Conservation (phyloP, 139 green algal species). For the Chlorella sorokiniana region DNA sequence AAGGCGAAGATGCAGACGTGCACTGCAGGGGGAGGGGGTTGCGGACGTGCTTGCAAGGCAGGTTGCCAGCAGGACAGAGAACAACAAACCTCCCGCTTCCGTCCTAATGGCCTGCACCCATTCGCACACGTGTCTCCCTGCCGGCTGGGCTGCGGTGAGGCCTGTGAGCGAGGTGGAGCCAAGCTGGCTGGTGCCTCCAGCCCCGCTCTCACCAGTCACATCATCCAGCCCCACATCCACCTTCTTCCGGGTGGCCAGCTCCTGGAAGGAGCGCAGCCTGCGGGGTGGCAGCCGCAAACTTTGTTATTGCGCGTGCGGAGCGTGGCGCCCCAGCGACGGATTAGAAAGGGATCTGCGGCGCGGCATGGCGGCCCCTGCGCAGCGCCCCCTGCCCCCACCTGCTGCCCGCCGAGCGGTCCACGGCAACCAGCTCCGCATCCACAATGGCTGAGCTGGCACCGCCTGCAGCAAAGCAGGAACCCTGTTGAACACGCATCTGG, state of each 20-base stretch:
- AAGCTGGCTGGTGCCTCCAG: no score
- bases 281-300: not conserved
- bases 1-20: conserved; percentile 90
- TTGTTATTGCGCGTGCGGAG: no score
- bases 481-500: not conserved
- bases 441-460: conserved; percentile 51
- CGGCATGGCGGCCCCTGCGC: no score
- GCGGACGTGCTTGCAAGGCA: not conserved
- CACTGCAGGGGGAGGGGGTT: conserved; percentile 28
- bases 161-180: no score
- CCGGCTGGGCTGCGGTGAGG: no score
- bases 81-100: not conserved
- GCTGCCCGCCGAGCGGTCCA: conserved; percentile 57
- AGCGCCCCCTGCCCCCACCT: not conserved
- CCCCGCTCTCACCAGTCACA: conserved; percentile 39
- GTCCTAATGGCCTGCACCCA: no score
- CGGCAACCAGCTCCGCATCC: conserved; percentile 84
- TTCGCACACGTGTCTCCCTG: no score
- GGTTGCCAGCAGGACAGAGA: no score
- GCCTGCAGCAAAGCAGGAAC: conserved; percentile 21
- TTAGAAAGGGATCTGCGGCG: no score
- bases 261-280: conserved; percentile 82
- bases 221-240: conserved; percentile 14
- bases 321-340: not conserved
- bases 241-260: conserved; percentile 77